Evolutionary conservation across 2,329 filamentous ascomycete species (phyloP), one percentile per base, ranked within the genome.

Genomic region (Phyllosticta ampelicida): DNA sequence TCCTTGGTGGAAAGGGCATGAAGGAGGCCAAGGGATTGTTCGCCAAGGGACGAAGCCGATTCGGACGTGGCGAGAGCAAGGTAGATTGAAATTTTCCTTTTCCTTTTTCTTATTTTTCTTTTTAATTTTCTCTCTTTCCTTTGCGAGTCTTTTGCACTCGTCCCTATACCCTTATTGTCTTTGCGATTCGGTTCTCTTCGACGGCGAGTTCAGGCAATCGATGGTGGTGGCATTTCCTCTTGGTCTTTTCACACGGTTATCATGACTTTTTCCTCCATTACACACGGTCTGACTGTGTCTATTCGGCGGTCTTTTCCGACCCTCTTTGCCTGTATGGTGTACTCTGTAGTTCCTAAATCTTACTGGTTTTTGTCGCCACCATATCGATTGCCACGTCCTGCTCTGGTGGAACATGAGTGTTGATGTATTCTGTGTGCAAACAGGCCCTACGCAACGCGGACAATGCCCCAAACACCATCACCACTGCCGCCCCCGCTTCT

Each of bases 21-120:
- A 90, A 89, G 69, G 89, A 90, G 60, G 90, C 91, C 53, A 96
- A 96, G 76, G 92, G 91, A 55, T 74, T 96, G 63, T 86, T 96
- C 71, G 90, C 87, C 63, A 95, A 95, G 75, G 89, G 91, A 64
- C 92, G 88, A 75, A 92, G 82, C 75, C 92, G 89, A 73, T 84
- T 96, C 67, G 77, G 78, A 71, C 78, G 80, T 69, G 82, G 81
- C 63, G 73, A 73, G 68, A 89, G 94, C 74, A 95, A 95, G 89
- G 88, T 91, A 87, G 90, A 89, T 85, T 76, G 78, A 81, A 84
- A 76, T 86, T 78, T 81, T 44, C 36, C 13, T 44, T 70, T 73
- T 67, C n/a, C n/a, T n/a, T n/a, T n/a, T n/a, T n/a, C n/a, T n/a
- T n/a, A n/a, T n/a, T n/a, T n/a, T n/a, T n/a, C n/a, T n/a, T n/a